These are phyloP conservation scores for Hypoxylon sp. DNA, from an alignment of 2,329 filamentous ascomycete species.

Conservation along the genomic window DNA sequence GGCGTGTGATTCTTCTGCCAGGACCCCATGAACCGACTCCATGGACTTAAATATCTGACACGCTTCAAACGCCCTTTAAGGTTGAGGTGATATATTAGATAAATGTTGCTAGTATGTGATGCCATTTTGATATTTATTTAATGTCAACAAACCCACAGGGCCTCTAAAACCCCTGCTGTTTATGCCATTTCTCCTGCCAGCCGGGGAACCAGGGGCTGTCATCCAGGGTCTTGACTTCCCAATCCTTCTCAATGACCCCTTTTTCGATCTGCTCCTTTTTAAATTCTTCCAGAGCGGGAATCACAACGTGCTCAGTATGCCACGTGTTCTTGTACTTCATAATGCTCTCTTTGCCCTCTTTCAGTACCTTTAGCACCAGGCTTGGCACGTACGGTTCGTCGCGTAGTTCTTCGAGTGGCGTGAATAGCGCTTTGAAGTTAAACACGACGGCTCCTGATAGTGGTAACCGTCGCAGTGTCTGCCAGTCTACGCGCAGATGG, in stretches of 20 bases:
- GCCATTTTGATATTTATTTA: neutral
- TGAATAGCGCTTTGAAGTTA: slow-evolving; percentile 92
- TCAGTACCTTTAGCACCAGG: slow-evolving; percentile 77
- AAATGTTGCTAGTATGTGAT: neutral
- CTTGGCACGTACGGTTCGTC: slow-evolving; percentile 81
- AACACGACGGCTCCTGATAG: slow-evolving; percentile 83
- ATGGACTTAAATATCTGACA: too few species aligned
- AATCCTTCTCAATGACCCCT: slow-evolving; percentile 71
- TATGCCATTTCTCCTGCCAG: slow-evolving; percentile 81
- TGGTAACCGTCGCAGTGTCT: slow-evolving; percentile 84
- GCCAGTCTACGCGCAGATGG: slow-evolving; percentile 86
- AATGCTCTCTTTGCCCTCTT: slow-evolving; percentile 76
- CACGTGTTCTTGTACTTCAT: slow-evolving; percentile 88
- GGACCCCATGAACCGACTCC: neutral
- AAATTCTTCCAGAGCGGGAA: slow-evolving; percentile 75
- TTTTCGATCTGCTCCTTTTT: slow-evolving; percentile 75
- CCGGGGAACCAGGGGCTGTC: slow-evolving; percentile 83
- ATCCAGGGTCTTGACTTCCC: slow-evolving; percentile 78
- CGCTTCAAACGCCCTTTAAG: neutral
- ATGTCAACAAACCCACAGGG: neutral
- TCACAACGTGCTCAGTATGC: slow-evolving; percentile 81
- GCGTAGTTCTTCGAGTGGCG: slow-evolving; percentile 76
- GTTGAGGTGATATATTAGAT: neutral
- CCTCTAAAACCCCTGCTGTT: slow-evolving; percentile 52
- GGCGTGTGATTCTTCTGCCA: neutral